Conservation (phyloP, 31 red algal species). For the Bonnemaisonia californica region DNA sequence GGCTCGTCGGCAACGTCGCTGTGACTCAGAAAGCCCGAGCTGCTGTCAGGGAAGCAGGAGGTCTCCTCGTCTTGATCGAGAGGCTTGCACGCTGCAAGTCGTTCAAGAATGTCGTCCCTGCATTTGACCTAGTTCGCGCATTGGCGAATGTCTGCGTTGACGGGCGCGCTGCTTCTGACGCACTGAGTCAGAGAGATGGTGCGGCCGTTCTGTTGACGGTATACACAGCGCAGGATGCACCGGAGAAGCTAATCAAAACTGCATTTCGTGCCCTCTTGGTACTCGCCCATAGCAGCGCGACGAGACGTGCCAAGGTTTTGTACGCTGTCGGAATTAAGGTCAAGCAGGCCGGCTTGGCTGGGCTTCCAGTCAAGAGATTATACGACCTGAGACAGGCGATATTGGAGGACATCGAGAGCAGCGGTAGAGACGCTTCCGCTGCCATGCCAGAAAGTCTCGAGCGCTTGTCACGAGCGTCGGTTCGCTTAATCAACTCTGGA, state of each 20-base stretch:
- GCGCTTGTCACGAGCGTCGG: constrained; percentile 61
- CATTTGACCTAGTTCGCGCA: constrained; percentile 58
- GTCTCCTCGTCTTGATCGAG: constrained; percentile 57
- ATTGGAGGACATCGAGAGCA: constrained; percentile 46
- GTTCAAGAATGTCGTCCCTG: constrained; percentile 51
- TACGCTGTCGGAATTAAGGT: constrained; percentile 71
- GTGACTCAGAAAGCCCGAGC: constrained; percentile 57
- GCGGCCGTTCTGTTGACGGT: constrained; percentile 42
- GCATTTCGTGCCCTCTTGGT: constrained; percentile 64
- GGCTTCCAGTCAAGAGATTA: constrained; percentile 54
- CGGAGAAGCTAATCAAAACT: constrained; percentile 36
- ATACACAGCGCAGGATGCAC: constrained; percentile 49
- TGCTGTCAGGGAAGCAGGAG: constrained; percentile 62
- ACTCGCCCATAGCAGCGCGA: constrained; percentile 67
- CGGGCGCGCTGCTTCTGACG: constrained; percentile 47
- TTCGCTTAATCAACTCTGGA: constrained; percentile 64
- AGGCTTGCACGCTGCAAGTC: constrained; percentile 34
- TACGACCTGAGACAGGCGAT: constrained; percentile 71
- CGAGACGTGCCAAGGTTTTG: constrained; percentile 64
- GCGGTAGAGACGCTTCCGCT: constrained; percentile 33
- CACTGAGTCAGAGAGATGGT: constrained; percentile 41
- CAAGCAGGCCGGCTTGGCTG: constrained; percentile 53
- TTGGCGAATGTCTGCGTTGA: constrained; percentile 56
- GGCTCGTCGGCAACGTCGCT: constrained; percentile 75
- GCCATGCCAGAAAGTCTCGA: constrained; percentile 77